phyloP scores from a whole-genome alignment of 2,329 filamentous ascomycete species.

The Mollisia scopiformis region DNA sequence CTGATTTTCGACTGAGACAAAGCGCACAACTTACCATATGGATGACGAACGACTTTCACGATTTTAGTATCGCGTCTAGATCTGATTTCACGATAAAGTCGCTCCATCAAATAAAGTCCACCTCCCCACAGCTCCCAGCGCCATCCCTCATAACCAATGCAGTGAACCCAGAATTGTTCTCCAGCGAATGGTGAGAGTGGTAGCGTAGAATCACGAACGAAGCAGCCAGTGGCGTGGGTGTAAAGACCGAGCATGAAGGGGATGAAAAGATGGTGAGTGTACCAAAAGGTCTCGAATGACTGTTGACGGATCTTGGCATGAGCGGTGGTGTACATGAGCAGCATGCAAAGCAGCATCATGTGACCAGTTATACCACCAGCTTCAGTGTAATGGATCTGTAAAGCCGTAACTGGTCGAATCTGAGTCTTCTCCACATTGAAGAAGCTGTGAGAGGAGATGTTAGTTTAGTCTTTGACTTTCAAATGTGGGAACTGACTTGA shows the following conservation, averaged over 20 bases:
- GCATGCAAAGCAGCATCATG: slow-evolving; percentile 98
- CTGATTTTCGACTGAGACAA: background rate
- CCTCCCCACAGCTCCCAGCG: slow-evolving; percentile 92
- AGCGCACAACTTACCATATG: slow-evolving; percentile 70
- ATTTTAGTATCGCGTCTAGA: slow-evolving; percentile 85
- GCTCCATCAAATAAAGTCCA: slow-evolving; percentile 82
- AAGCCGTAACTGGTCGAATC: slow-evolving; percentile 76
- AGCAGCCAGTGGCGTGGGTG: slow-evolving; percentile 94
- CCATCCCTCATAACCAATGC: slow-evolving; percentile 95
- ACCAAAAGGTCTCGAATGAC: slow-evolving; percentile 98
- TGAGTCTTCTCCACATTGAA: slow-evolving; percentile 90
- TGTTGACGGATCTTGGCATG: slow-evolving; percentile 94
- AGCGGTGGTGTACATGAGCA: slow-evolving; percentile 96
- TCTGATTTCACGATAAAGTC: slow-evolving; percentile 88
- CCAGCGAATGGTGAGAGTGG: slow-evolving; percentile 85
- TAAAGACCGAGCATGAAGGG: slow-evolving; percentile 93
- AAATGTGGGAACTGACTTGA: slow-evolving; percentile 69
- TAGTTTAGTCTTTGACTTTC: background rate
- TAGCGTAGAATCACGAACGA: slow-evolving; percentile 79
- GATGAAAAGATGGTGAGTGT: slow-evolving; percentile 97
- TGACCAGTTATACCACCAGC: slow-evolving; percentile 93
- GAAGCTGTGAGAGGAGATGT: slow-evolving; percentile 69
- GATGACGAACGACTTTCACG: slow-evolving; percentile 91
- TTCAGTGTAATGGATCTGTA: slow-evolving; percentile 90
- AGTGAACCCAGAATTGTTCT: slow-evolving; percentile 83